These are phyloP conservation scores for Fomitiporia mediterranea DNA, from an alignment of 1,284 basidiomycete species.

Conservation along the genomic window DNA sequence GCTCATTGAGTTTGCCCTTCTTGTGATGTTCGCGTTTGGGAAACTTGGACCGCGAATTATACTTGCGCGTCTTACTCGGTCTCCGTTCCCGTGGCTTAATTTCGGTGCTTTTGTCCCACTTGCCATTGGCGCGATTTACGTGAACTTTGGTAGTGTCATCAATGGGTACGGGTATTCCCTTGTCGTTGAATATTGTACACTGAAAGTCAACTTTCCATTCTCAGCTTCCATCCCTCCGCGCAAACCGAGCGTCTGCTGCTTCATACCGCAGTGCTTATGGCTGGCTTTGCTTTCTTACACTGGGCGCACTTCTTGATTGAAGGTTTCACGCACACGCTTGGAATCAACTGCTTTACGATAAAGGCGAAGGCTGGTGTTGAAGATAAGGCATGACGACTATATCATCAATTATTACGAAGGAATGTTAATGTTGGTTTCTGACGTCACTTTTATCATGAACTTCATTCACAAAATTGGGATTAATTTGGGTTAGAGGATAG, in stretches of 20 bases:
- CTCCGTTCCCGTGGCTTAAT: conserved; percentile 24
- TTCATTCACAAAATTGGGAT: too few relatives aligned
- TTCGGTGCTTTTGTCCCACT: conserved; percentile 22
- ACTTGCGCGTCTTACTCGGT: conserved; percentile 23
- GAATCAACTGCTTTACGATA: conserved; percentile 22
- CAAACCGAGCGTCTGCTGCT: conserved; percentile 19
- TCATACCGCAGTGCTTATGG: conserved; percentile 17
- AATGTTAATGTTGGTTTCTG: too few relatives aligned
- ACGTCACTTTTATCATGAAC: too few relatives aligned
- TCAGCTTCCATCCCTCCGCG: conserved; percentile 5
- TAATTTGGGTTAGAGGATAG: too few relatives aligned
- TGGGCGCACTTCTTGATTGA: conserved; percentile 22
- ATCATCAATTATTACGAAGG: too few relatives aligned
- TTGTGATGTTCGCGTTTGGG: conserved; percentile 25
- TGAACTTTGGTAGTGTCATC: conserved; percentile 20
- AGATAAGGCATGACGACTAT: conserved; percentile 10
- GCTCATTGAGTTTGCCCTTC: conserved; percentile 22
- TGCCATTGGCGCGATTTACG: conserved; percentile 19
- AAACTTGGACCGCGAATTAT: conserved; percentile 25
- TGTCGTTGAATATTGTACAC: background rate
- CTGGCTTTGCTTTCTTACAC: conserved; percentile 21
- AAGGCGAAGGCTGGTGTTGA: conserved; percentile 9
- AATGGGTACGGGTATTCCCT: conserved; percentile 1
- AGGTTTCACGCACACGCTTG: conserved; percentile 19
- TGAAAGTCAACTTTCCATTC: background rate